A percentile compares a stretch with the other conserved stretches of the same genome.
Conservation (phyloP, 371 early-diverging fungal genomes). For the Funneliformis caledonium region DNA sequence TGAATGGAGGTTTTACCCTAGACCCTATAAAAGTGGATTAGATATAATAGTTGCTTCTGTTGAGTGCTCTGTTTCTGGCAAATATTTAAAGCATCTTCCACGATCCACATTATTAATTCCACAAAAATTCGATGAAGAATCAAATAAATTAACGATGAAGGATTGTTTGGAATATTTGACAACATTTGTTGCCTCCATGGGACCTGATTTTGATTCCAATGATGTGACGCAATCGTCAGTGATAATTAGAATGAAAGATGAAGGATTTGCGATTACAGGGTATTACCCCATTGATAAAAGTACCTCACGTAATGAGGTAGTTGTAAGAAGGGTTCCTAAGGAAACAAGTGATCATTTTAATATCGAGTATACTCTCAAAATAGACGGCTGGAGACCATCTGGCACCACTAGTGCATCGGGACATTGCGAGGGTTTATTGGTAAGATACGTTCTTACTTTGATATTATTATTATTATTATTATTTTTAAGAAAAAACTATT, state of each 20-base stretch:
- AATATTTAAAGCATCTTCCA: slow-evolving; percentile 37
- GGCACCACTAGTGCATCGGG: background rate
- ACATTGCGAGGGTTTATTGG: background rate
- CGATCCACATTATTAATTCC: background rate
- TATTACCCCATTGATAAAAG: background rate
- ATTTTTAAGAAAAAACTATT: slow-evolving; percentile 40
- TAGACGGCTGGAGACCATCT: slow-evolving; percentile 35
- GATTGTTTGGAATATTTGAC: background rate
- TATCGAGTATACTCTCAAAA: background rate
- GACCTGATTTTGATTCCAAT: background rate
- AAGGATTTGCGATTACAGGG: background rate
- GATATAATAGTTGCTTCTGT: slow-evolving; percentile 51
- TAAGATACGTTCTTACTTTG: background rate
- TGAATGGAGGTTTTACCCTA: slow-evolving; percentile 42
- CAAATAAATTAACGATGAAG: background rate
- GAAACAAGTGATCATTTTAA: background rate
- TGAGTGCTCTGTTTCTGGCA: slow-evolving; percentile 55
- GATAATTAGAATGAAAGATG: background rate
- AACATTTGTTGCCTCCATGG: background rate
- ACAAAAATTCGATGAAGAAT: background rate
- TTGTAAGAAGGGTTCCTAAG: slow-evolving; percentile 10
- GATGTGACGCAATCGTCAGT: background rate
- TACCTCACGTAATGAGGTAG: background rate
- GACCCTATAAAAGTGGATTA: slow-evolving; percentile 43
- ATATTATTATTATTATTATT: background rate